phyloP scores from a whole-genome alignment of 2,329 filamentous ascomycete genomes.

The Neoscytalidium dimidiatum region DNA sequence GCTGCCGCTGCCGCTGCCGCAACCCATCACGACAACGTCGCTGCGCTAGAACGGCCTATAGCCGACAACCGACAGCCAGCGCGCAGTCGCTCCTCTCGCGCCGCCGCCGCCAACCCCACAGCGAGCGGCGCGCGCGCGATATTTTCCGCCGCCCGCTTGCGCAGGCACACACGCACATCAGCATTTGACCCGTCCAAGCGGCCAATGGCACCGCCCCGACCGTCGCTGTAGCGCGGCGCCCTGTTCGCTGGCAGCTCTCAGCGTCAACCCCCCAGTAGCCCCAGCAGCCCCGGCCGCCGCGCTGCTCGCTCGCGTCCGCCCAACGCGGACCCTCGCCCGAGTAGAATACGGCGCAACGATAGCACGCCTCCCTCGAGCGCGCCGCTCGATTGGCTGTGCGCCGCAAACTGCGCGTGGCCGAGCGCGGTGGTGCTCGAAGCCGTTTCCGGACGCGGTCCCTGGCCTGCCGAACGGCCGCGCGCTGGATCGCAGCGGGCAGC shows the following conservation, averaged over 20 bases:
- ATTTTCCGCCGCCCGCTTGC: slow-evolving; percentile 1
- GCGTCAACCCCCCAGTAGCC: background rate
- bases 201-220: slow-evolving; percentile 8
- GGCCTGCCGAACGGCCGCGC: slow-evolving; percentile 2
- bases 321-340: slow-evolving; percentile 9
- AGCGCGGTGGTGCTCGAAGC: background rate
- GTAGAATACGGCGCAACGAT: background rate
- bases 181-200: slow-evolving; percentile 8
- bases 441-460: slow-evolving; percentile 2
- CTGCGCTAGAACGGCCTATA: too few species aligned
- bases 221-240: slow-evolving; percentile 12
- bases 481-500: background rate
- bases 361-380: background rate
- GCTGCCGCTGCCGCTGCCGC: background rate
- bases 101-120: background rate
- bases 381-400: background rate
- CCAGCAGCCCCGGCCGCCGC: slow-evolving; percentile 1
- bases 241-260: background rate
- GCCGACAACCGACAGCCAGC: too few species aligned
- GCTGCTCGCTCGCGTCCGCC: slow-evolving; percentile 4
- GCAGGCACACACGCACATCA: slow-evolving; percentile 16
- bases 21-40: too few species aligned
- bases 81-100: background rate
- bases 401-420: background rate
- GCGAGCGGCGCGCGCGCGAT: slow-evolving; percentile 11